Conservation (phyloP, 306 rosid genomes). For the Cyclanthera cordifolia region DNA sequence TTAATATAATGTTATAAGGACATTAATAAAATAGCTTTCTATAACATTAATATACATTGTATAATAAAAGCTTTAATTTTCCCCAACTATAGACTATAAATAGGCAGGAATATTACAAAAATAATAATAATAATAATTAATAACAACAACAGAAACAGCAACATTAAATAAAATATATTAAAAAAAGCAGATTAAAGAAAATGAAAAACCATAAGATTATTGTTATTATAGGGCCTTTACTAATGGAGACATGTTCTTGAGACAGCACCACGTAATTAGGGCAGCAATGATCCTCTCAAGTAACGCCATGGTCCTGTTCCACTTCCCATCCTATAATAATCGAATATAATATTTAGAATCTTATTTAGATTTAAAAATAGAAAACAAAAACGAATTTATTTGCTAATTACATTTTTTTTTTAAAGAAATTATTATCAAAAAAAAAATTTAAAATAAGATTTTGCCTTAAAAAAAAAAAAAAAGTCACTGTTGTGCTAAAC, state of each 20-base stretch:
- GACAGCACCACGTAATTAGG: neutral
- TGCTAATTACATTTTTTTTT: too few relatives aligned
- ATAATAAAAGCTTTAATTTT: neutral
- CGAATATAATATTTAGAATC: neutral
- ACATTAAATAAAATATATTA: too few relatives aligned
- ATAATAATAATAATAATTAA: neutral
- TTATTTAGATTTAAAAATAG: neutral
- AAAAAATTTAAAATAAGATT: too few relatives aligned
- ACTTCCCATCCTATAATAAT: constrained; percentile 14
- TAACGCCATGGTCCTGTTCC: constrained; percentile 21
- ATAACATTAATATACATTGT: neutral
- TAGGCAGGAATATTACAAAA: neutral
- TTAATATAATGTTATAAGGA: neutral
- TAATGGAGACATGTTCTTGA: neutral
- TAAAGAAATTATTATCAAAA: too few relatives aligned
- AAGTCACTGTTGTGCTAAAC: too few relatives aligned
- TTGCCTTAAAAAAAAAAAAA: too few relatives aligned
- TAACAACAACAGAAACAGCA: too few relatives aligned
- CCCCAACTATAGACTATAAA: neutral
- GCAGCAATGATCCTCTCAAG: constrained; percentile 11
- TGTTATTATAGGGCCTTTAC: neutral
- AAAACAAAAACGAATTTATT: too few relatives aligned
- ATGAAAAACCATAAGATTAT: neutral
- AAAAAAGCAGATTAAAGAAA: too few relatives aligned
- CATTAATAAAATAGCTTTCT: neutral